Evolutionary conservation across 345 rosid species (phyloP), one percentile per base, ranked within the genome.

Genomic region (Salix dunnii): DNA sequence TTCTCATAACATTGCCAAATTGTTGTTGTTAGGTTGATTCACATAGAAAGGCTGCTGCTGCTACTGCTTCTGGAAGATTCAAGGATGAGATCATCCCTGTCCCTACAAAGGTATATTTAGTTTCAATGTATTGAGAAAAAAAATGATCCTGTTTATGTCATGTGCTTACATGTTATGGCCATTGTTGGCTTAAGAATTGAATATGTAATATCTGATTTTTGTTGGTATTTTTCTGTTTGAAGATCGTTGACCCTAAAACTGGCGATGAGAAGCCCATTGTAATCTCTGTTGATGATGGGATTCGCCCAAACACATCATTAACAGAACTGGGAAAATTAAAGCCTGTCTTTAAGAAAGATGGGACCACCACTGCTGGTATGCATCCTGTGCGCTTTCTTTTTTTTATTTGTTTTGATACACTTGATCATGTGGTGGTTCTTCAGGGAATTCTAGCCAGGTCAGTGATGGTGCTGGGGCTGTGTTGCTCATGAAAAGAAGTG

Each of bases 381-480:
- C 36, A 61, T 53, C 62, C 20, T 80, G 51, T 31, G 31, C n/a
- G 38, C 17, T 18, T 33, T 72, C n/a, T 58, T 21, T 30, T 73
- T 76, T 69, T 21, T 10, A 4, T 61, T 11, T 31, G 46, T 64
- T 71, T 51, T 46, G 27, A 43, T 25, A 20, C 40, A 36, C 61
- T 77, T 42, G 31, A 66, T 66, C 36, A 2, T 66, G 8, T 73
- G n/a, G 65, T 65, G 17, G 31, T 43, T 80, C 31, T 58, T 5
- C 23, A 93, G 99, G 99, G 71, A 95, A 93, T 81, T 91, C 99
- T 76, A 95, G 98, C 85, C 99, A 95, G 87, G 84, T 93, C 64
- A 91, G 82, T 87, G 99, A 93, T 78, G 97, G 99, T 62, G 97
- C 99, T 69, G 99, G 94, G 61, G 99, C 98, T 74, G 98, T 93